Evolutionary conservation across 352 stramenopile genomes (phyloP), one percentile per base, ranked within the genome.

Genomic region (Globisporangium alternatum): DNA sequence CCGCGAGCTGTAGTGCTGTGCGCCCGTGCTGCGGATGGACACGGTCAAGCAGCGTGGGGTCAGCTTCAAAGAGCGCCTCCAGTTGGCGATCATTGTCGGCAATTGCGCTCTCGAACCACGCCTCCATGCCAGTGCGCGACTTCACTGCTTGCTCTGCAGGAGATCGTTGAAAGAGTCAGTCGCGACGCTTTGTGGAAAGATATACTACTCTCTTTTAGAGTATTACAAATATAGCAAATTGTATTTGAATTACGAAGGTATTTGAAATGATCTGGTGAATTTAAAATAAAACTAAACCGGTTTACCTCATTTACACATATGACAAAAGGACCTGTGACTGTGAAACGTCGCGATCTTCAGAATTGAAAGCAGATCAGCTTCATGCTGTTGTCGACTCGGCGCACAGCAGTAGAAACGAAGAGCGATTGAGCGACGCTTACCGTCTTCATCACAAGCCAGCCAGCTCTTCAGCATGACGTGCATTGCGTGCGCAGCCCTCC

Each of bases 1-100:
- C 65, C 28, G 65, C 65, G 8, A 70, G 30, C 45, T 67, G 65
- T 30, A 70, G 60, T 25, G 65, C 65, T 9, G 65, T 61, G 12
- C 65, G 65, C 21, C 52, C 60, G 3, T 60, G 30, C 12, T 52
- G 45, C 30, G 60, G 47, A 51, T 61, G 28, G 43, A 45, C n/a
- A 30, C 48, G 54, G 55, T 60, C 2, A 9, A 64, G 44, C 7
- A 64, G 41, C 19, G 65, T 28, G 0, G 44, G 31, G 31, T 57
- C 45, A 12, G 17, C 31, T 19, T 7, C 35, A 6, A 64, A 31
- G 2, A 49, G 22, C 31, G 49, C n/a, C n/a, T 57, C 15, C 19
- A 64, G 30, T 7, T 44, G 19, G 2, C 31, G 4, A 17, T n/a
- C 52, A 5, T 57, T 30, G n/a, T 57, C 9, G 5, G 31, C 52